phyloP scores from a whole-genome alignment of 2,329 filamentous ascomycete genomes.

The Penicillium sp. region DNA sequence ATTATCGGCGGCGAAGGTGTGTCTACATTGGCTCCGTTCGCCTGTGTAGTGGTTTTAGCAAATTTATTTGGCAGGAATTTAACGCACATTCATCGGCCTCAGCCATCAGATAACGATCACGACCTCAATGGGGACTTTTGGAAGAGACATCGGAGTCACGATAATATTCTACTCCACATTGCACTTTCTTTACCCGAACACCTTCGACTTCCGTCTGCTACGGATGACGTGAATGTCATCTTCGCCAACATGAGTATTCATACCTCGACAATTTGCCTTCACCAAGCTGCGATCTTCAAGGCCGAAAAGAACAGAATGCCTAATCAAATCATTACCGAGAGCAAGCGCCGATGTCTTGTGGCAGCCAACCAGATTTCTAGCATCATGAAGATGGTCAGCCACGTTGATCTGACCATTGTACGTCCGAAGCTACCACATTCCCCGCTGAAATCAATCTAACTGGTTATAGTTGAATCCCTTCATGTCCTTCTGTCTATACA shows the following conservation, averaged over 20 bases:
- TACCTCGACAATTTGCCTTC: constrained; percentile 94
- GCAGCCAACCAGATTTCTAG: constrained; percentile 91
- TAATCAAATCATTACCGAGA: constrained; percentile 76
- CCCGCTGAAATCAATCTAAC: constrained; percentile 18
- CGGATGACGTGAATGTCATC: constrained; percentile 79
- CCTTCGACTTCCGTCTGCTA: constrained; percentile 74
- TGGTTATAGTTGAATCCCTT: constrained; percentile 81
- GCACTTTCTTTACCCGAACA: constrained; percentile 77
- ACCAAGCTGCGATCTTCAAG: constrained; percentile 97
- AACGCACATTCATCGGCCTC: constrained; percentile 84
- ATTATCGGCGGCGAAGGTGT: constrained; percentile 65
- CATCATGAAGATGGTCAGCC: constrained; percentile 93
- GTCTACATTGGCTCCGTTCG: constrained; percentile 72
- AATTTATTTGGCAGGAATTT: constrained; percentile 88
- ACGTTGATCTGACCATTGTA: constrained; percentile 81
- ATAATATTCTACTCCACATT: constrained; percentile 86
- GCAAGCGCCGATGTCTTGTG: constrained; percentile 88
- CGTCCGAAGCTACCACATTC: constrained; percentile 35
- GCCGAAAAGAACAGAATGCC: constrained; percentile 85
- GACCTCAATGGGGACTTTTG: constrained; percentile 94
- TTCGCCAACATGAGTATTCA: constrained; percentile 98
- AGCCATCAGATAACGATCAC: constrained; percentile 75
- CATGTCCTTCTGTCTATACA: constrained; percentile 91
- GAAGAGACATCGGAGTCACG: constrained; percentile 86
- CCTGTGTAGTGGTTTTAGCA: constrained; percentile 79